A percentile compares a stretch with the other conserved stretches of the same genome.
Conservation (phyloP, 1,139 yeast species). For the Starmera stellimalicola region DNA sequence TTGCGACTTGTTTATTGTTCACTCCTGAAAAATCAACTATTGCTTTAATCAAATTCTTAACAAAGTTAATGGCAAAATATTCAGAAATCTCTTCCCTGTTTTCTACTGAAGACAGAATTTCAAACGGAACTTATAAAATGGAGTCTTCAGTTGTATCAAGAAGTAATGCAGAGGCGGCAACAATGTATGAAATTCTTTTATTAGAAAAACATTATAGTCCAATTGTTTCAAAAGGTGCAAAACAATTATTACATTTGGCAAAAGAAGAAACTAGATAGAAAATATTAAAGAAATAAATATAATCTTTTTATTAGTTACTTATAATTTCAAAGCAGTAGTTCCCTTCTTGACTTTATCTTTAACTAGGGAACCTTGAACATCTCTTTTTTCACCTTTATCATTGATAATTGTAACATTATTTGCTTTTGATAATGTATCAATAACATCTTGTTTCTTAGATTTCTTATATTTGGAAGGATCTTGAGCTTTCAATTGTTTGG, state of each 20-base stretch:
- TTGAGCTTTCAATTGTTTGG: slow-evolving; percentile 37
- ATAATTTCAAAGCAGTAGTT: slow-evolving; percentile 21
- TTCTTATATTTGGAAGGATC: slow-evolving; percentile 31
- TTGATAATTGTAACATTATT: slow-evolving; percentile 77
- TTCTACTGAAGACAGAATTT: slow-evolving; percentile 81
- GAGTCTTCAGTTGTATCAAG: slow-evolving; percentile 64
- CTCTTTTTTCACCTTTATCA: slow-evolving; percentile 67
- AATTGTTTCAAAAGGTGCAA: slow-evolving; percentile 51
- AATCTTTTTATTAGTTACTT: slow-evolving; percentile 2
- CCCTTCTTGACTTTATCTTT: slow-evolving; percentile 25
- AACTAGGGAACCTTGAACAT: slow-evolving; percentile 59
- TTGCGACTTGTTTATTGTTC: slow-evolving; percentile 57
- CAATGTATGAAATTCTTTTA: slow-evolving; percentile 78
- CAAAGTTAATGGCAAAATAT: slow-evolving; percentile 61
- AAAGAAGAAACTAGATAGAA: slow-evolving; percentile 17
- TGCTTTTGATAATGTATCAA: slow-evolving; percentile 64
- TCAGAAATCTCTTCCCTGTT: slow-evolving; percentile 66
- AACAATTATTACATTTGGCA: slow-evolving; percentile 28
- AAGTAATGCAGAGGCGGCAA: slow-evolving; percentile 79
- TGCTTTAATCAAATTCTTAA: slow-evolving; percentile 68
- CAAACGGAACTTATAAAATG: slow-evolving; percentile 62
- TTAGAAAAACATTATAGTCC: slow-evolving; percentile 80
- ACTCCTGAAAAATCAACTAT: slow-evolving; percentile 84
- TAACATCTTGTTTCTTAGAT: slow-evolving; percentile 51
- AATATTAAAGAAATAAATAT: neutral